Base-by-base conservation (phyloP, 2,329 filamentous ascomycete species). In the Allantophomopsis cytisporea region DNA sequence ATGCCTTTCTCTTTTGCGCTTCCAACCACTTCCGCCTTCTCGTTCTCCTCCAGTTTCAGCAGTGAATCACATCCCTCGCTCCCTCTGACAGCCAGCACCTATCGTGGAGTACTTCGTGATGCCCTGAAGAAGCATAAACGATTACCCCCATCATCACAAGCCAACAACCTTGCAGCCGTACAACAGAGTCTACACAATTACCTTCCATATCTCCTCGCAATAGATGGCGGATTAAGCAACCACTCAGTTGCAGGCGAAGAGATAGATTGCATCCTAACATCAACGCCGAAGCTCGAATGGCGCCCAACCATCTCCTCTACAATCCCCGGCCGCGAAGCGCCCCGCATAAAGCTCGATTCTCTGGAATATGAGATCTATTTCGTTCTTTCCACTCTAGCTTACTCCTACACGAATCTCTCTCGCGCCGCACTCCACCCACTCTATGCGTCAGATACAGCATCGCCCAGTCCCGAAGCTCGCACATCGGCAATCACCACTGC, bases 1-100 rank as follows among this genome's bases (percentile, higher is more conserved):
- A 96, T 96, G 91, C 88, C 89, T 23, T 96, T 84, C 56, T 82
- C 83, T 11, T 95, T 94, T 54, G 64, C 74, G 10, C 75, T 96
- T 23, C 88, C 91, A 2, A 96, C 89, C 1, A 95, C 89, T 5
- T 94, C 87, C 28, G 75, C 81, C 39, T 80, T 94, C 54, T 80
- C 83, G 39, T 89, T 94, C 56, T 81, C 83, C 16, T 69, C 80
- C 31, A 82, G 69, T 59, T 80, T 94, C 60, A 72, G 64, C 50
- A 89, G 83, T 53, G 74, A 79, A 47, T 86, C 85, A 2, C 89
- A 96, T 60, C 89, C 91, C 3, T 94, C 89, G 1, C 70, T 98
- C 33, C 85, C 87, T 17, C 73, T 89, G 50, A 73, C 75, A 40
- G 80, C 86, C 16, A 88, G 87, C 48, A 89, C 84, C 7, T 77